Percentiles rank a stretch among this genome's conserved stretches.
phyloP scores from a whole-genome alignment of 805 yeast species.

The Clavispora vitiphila region DNA sequence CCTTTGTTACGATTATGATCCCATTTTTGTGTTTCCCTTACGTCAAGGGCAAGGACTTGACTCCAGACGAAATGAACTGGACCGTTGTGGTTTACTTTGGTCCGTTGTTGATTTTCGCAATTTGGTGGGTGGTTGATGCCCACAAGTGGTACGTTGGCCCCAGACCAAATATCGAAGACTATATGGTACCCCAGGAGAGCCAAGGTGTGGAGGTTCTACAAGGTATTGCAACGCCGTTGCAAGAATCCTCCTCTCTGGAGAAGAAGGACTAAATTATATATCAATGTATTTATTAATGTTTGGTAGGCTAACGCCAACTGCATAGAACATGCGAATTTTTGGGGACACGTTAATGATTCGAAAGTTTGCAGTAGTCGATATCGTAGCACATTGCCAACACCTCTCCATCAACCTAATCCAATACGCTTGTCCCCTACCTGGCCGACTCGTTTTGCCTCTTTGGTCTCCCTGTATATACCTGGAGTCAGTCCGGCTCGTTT shows the following conservation, averaged over 20 bases:
- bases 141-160: constrained; percentile 61
- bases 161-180: constrained; percentile 35
- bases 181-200: constrained; percentile 6
- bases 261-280: neutral
- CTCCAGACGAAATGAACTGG: constrained; percentile 54
- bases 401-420: no score
- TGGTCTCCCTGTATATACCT: no score
- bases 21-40: constrained; percentile 58
- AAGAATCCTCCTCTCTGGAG: neutral
- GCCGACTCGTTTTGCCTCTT: no score
- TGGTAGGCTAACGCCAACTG: no score
- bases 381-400: no score
- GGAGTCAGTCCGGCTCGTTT: no score
- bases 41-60: constrained; percentile 30
- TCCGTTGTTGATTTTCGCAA: constrained; percentile 46
- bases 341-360: no score
- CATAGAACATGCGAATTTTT: no score
- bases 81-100: constrained; percentile 53
- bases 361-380: no score
- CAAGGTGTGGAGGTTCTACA: neutral
- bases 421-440: no score
- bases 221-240: neutral
- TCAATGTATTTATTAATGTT: neutral
- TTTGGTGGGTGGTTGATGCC: constrained; percentile 51
- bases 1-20: constrained; percentile 51